Evolutionary conservation across 2,329 filamentous ascomycete genomes (phyloP), one percentile per base, ranked within the genome.

Genomic region (Teratosphaeria destructans): DNA sequence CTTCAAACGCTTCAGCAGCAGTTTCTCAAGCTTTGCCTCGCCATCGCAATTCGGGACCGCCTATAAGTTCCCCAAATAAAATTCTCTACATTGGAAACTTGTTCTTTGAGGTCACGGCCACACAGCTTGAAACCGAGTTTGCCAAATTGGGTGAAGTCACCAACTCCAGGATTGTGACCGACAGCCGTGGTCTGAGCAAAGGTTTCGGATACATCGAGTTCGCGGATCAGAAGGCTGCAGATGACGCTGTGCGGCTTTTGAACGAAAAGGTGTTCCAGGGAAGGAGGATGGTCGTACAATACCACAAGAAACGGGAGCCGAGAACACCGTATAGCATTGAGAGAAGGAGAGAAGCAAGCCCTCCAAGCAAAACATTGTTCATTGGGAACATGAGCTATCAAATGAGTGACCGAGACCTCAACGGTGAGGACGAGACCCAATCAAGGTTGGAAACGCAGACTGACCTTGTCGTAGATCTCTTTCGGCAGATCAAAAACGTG

Each of bases 381-480:
- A 83, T 96, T 66, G 90, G 90, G 65, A 94, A 94, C 77, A 84
- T 96, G 75, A 85, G 89, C 11, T 94, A 88, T 71, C 88, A 95
- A 75, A 87, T 92, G 77, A 88, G 87, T 8, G 90, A 95, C 70
- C 82, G 83, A 58, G 90, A 95, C 68, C 79, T 96, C 58, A 91
- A 92, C 75, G 69, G 70, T 72, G 63, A 52, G 70, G 60, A 16
- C 59, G 37, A 1, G 5, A 5, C 7, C 29, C 12, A 19, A 29
- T 37, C 14, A 10, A 8, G 10, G 3, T 56, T 6, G 10, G 32
- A 52, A 3, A 35, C 29, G 12, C 7, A 14, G 37, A 47, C 27
- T 61, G 52, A 61, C 59, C 5, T 26, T 26, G 3, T 26, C n/a
- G 37, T 54, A 72, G 80, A 85, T 57, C 75, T 95, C 29, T 93